Conservation (phyloP, 805 yeast genomes). For the Ogataea nonfermentans region DNA sequence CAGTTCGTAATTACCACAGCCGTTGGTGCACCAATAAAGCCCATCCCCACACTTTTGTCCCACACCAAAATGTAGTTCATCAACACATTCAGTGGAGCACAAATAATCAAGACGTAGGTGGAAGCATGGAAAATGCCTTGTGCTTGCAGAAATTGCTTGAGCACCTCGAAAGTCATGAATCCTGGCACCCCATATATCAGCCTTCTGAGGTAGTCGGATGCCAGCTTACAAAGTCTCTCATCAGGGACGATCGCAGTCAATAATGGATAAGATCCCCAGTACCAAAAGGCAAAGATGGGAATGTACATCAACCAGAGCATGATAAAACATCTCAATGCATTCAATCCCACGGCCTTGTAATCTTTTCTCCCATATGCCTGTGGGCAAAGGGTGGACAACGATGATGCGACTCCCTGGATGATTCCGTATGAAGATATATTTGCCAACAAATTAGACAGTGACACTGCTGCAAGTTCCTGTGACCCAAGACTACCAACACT, state of each 20-base stretch:
- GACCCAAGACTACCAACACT: constrained; percentile 59
- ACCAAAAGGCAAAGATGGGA: constrained; percentile 38
- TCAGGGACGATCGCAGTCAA: constrained; percentile 42
- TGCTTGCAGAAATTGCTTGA: constrained; percentile 55
- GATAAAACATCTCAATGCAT: constrained; percentile 49
- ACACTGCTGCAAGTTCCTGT: constrained; percentile 54
- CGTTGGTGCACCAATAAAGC: constrained; percentile 56
- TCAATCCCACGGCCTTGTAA: constrained; percentile 48
- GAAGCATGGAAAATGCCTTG: constrained; percentile 58
- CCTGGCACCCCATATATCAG: constrained; percentile 56
- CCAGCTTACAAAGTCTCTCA: constrained; percentile 42
- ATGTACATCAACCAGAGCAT: constrained; percentile 40
- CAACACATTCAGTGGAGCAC: constrained; percentile 51
- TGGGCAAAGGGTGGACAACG: constrained; percentile 56
- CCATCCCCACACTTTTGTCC: constrained; percentile 43
- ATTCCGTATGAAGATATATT: constrained; percentile 55
- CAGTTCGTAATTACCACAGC: constrained; percentile 57
- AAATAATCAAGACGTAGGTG: constrained; percentile 48
- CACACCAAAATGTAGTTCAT: constrained; percentile 48
- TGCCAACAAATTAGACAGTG: constrained; percentile 57
- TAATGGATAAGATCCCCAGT: constrained; percentile 37
- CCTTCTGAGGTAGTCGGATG: constrained; percentile 46
- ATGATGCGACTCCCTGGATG: constrained; percentile 56
- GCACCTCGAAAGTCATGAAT: constrained; percentile 52
- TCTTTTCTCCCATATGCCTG: constrained; percentile 58